Conservation (phyloP, 768 basidiomycete genomes). For the Amanita exitialis region DNA sequence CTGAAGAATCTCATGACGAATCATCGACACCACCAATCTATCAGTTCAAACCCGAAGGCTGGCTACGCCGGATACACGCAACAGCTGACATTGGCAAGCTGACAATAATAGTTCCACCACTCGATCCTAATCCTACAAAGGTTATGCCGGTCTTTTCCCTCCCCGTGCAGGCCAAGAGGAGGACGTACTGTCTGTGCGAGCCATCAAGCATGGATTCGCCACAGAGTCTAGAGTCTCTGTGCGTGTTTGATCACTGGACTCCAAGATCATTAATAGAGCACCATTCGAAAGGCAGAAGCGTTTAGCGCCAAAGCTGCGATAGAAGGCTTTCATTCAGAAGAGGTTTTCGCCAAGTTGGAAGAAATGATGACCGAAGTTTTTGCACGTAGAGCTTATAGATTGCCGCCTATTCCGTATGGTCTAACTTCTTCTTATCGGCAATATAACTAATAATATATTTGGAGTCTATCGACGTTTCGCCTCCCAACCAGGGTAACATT, state of each 20-base stretch:
- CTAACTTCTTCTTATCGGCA: not conserved
- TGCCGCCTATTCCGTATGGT: conserved; percentile 57
- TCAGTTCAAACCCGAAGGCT: not conserved
- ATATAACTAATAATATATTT: not conserved
- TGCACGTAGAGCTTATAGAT: conserved; percentile 43
- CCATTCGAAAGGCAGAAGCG: conserved; percentile 41
- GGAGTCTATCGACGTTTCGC: conserved; percentile 59
- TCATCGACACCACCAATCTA: conserved; percentile 4
- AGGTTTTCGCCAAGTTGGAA: conserved; percentile 51
- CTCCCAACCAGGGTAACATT: conserved; percentile 77
- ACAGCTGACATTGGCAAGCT: not conserved
- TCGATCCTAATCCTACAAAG: conserved; percentile 27
- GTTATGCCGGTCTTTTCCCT: conserved; percentile 70
- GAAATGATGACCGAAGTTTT: conserved; percentile 74
- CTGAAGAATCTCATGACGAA: not conserved
- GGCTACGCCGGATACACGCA: conserved; percentile 2
- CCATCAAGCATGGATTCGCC: conserved; percentile 61
- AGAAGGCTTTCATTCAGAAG: conserved; percentile 37
- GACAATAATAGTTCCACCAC: not conserved
- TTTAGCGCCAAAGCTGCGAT: conserved; percentile 49
- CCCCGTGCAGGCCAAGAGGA: conserved; percentile 69
- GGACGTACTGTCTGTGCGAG: conserved; percentile 53
- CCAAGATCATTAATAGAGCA: not conserved
- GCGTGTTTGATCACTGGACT: conserved; percentile 14
- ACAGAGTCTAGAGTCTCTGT: conserved; percentile 44